phyloP scores from a whole-genome alignment of 192 early-diverging fungal species.

The Backusella morwellensis region DNA sequence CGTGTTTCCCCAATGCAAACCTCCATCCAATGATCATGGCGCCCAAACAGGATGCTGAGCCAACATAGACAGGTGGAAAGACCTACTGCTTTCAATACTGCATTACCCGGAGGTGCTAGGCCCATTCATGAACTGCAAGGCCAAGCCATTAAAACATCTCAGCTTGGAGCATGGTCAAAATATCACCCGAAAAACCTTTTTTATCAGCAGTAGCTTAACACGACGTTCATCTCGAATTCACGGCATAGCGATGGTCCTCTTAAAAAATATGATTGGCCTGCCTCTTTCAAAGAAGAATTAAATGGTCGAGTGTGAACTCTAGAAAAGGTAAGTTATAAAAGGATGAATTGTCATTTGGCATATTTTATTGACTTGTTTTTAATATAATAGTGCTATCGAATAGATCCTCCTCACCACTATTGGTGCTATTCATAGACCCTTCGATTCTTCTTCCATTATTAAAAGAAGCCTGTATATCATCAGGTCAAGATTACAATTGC shows the following conservation, averaged over 20 bases:
- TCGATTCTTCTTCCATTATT: not conserved
- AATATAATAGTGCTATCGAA: not conserved
- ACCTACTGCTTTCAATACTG: not conserved
- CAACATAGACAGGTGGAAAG: no score
- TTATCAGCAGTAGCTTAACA: not conserved
- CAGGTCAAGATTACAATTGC: not conserved
- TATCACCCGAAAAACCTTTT: no score
- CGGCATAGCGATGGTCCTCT: not conserved
- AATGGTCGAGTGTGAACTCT: not conserved
- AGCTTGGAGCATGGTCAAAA: not conserved
- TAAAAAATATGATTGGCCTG: slow-evolving; percentile 15
- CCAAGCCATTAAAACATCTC: not conserved
- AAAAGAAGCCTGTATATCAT: not conserved
- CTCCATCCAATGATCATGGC: not conserved
- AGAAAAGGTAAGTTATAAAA: not conserved
- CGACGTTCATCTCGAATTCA: not conserved
- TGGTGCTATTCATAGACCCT: slow-evolving; percentile 8
- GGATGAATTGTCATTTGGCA: no score
- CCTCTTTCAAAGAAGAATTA: not conserved
- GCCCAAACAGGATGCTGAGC: not conserved
- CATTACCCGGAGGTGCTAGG: not conserved
- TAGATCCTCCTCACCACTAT: not conserved
- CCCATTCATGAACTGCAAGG: not conserved
- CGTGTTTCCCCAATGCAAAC: not conserved
- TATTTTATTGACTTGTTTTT: not conserved